Base-by-base conservation (phyloP, 768 basidiomycete species). In the Macrocybe gigantea region DNA sequence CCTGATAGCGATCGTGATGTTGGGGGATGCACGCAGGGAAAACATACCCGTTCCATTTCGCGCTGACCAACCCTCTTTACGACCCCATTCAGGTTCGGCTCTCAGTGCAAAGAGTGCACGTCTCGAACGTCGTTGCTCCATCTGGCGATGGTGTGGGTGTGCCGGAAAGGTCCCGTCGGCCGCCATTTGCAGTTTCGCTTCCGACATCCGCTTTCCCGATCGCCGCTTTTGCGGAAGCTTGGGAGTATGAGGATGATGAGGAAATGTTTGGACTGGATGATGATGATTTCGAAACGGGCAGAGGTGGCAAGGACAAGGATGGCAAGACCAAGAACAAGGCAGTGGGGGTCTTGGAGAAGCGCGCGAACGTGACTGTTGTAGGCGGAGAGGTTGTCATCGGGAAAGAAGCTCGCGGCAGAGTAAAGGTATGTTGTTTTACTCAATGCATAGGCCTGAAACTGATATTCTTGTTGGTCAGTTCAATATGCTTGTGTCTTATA, bases 171-270 rank as follows among this genome's bases (percentile, higher is more conserved):
- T 69, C 78, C 8, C 76, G 78, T 9, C 76, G 84, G 5, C 82
- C 84, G 38, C 84, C 87, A 2, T 95, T 89, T 60, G 85, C 83
- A 1, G 74, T 95, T 5, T 83, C 85, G 7, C 69, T 98, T 2
- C 94, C 92, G 0, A 82, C 82, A 8, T 70, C 79, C 0, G 68
- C 83, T 7, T 95, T 99, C 61, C 72, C 87, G 5, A 80, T 98
- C 41, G 83, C 87, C 10, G 89, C 95, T 2, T 94, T 88, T 60
- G 92, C 92, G 12, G 96, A 98, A 62, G 92, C 91, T 33, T 98
- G 95, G 95, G 93, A 98, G 64, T 96, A 93, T 52, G 95, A 96
- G 32, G 95, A 96, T 46, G 93, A 93, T 49, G 93, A 95, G 49
- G 93, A 91, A 38, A 88, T 90, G 87, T 85, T 85, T 56, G 80